Percentiles rank a stretch among this genome's conserved stretches.
phyloP scores from a whole-genome alignment of 2,329 filamentous ascomycete species.

The Pseudopithomyces chartarum region DNA sequence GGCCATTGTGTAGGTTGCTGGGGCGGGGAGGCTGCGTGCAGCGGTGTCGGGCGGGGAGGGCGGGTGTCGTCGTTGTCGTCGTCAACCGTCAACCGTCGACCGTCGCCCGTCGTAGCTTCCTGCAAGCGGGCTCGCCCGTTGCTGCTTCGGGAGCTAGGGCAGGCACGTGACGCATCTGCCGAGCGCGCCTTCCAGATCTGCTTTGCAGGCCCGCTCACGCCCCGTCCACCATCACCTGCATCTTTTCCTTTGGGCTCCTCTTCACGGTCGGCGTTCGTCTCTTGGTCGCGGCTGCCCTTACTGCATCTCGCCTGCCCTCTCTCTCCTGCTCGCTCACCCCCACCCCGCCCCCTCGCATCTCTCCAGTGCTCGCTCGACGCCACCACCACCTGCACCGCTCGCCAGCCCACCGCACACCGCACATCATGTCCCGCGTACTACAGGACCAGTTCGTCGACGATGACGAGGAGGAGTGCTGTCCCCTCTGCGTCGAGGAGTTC shows the following conservation, averaged over 20 bases:
- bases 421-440: conserved; percentile 54
- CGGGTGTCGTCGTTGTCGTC: conserved; percentile 18
- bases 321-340: conserved; percentile 1
- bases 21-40: conserved; percentile 29
- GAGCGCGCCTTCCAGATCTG: conserved; percentile 12
- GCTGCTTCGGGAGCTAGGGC: conserved; percentile 3
- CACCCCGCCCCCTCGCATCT: background rate
- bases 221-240: conserved; percentile 29
- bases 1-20: conserved; percentile 42
- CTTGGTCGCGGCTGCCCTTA: conserved; percentile 6
- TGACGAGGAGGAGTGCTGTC: conserved; percentile 67
- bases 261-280: conserved; percentile 34
- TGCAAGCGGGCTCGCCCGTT: conserved; percentile 1
- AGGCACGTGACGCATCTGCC: conserved; percentile 9
- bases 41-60: conserved; percentile 21
- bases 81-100: conserved; percentile 17
- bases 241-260: conserved; percentile 24
- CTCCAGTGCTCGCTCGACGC: conserved; percentile 23
- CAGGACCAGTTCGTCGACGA: conserved; percentile 61
- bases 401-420: conserved; percentile 20
- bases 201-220: conserved; percentile 22
- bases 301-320: conserved; percentile 5
- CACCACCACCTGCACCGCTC: conserved; percentile 34
- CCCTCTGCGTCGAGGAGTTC: conserved; percentile 98
- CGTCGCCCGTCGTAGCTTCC: conserved; percentile 13